Conservation (phyloP, 805 yeast species). For the Candida ortonii region DNA sequence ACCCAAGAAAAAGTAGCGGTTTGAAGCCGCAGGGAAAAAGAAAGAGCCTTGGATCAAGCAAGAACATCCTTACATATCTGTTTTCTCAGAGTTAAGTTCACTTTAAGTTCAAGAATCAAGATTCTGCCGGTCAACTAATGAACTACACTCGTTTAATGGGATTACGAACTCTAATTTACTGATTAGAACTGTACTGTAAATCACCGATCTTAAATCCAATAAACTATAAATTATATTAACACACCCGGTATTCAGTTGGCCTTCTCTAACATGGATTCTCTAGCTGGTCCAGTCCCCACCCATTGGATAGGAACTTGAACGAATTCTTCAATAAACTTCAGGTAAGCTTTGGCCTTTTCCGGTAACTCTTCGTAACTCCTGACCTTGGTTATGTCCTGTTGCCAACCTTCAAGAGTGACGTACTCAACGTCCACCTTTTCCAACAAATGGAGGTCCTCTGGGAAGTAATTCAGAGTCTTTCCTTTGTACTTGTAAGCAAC, state of each 20-base stretch:
- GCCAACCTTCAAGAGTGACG: conserved; percentile 93
- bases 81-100: too few relatives aligned
- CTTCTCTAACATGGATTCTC: conserved; percentile 85
- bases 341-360: conserved; percentile 78
- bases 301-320: conserved; percentile 84
- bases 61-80: too few relatives aligned
- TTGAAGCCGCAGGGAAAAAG: conserved; percentile 3
- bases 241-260: conserved; percentile 5
- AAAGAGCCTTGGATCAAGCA: too few relatives aligned
- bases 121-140: too few relatives aligned
- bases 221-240: too few relatives aligned
- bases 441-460: conserved; percentile 81
- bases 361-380: conserved; percentile 78
- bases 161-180: too few relatives aligned
- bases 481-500: conserved; percentile 81
- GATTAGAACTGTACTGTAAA: too few relatives aligned
- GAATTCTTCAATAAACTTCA: conserved; percentile 81
- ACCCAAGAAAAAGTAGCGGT: conserved; percentile 1
- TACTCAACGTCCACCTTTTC: conserved; percentile 92
- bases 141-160: too few relatives aligned
- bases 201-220: too few relatives aligned
- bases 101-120: too few relatives aligned
- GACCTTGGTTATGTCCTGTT: conserved; percentile 72
- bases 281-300: conserved; percentile 98
- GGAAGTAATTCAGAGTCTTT: conserved; percentile 72